Evolutionary conservation across 2,329 filamentous ascomycete genomes (phyloP).

Genomic region (Camptophora hylomeconis): DNA sequence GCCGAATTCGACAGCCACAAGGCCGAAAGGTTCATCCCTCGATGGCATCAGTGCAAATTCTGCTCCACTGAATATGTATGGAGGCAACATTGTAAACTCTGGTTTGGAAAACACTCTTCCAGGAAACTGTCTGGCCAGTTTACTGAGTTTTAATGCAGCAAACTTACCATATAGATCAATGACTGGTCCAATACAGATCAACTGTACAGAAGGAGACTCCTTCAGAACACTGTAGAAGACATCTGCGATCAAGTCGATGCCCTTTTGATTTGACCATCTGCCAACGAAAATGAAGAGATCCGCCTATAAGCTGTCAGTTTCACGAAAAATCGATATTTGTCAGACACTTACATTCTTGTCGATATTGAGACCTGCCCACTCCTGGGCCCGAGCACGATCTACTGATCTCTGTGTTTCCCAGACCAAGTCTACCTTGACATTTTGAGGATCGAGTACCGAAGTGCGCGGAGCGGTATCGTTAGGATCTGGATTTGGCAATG

Average conservation of each 20-base stretch:
- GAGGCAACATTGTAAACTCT: conserved; percentile 54
- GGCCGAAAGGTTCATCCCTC: conserved; percentile 55
- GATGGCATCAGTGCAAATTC: conserved; percentile 58
- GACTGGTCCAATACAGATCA: conserved; percentile 51
- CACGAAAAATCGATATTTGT: too few species aligned
- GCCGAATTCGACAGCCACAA: conserved; percentile 57
- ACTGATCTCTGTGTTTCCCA: conserved; percentile 42
- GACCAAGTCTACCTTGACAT: too few species aligned
- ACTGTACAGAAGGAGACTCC: conserved; percentile 44
- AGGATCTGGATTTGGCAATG: conserved; percentile 53
- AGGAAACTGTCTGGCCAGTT: conserved; percentile 53
- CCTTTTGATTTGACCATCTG: conserved; percentile 57
- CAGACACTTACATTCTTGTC: too few species aligned
- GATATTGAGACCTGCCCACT: conserved; percentile 52
- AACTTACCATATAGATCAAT: conserved; percentile 59
- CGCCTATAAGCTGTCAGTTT: too few species aligned
- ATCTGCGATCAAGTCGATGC: conserved; percentile 55
- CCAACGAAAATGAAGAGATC: conserved; percentile 57
- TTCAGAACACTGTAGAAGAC: conserved; percentile 52
- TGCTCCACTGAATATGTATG: conserved; percentile 53
- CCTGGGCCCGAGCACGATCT: conserved; percentile 48
- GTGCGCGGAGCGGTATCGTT: conserved; percentile 50
- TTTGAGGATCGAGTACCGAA: too few species aligned
- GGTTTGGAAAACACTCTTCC: conserved; percentile 55
- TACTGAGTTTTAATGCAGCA: conserved; percentile 50